Evolutionary conservation across 257 asterid genomes (phyloP), one percentile per base, ranked within the genome.

Genomic region (Verbena officinalis): DNA sequence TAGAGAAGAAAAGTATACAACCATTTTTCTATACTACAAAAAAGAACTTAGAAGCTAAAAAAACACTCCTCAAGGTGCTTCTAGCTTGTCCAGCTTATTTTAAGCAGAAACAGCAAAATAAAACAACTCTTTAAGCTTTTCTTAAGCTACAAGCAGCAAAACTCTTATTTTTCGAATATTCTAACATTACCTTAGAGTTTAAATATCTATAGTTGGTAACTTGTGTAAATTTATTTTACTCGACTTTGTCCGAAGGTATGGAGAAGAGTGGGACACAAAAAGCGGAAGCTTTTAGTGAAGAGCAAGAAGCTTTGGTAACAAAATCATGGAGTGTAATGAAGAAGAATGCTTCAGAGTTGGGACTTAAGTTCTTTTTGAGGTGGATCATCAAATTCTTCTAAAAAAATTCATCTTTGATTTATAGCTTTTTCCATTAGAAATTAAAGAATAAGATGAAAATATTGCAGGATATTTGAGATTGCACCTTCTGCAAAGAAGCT

Each of bases 321-420:
- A 81, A 80, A 48, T 88, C 93, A 21, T 88, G 93, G 90, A 76
- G 69, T 31, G 78, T 74, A 14, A 85, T 85, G 93, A 88, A 88
- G 77, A 78, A 82, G 19, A 65, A 85, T 62, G 71, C 91, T 9
- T 86, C 87, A 15, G 87, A 85, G 56, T 73, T 80, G 84, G 80
- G 86, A 39, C 80, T 83, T 61, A 80, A 81, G 53, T 76, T 85
- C 77, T 88, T 88, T 42, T 22, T 81, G 20, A 85, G 72, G 93
- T 81, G 63, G 17, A 27, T 36, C 11, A 5, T 30, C 67, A 20
- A 45, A 40, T 38, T 20, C 23, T 43, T 43, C 19, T 14, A 1
- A 0, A 3, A 42, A 3, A 6, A 40, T 12, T 34, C 55, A 19
- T 34, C 22, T 27, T 27, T 55, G 30, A 14, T 12, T 38, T 12